phyloP scores from a whole-genome alignment of 352 stramenopile species.

The Thraustochytrium sp. region DNA sequence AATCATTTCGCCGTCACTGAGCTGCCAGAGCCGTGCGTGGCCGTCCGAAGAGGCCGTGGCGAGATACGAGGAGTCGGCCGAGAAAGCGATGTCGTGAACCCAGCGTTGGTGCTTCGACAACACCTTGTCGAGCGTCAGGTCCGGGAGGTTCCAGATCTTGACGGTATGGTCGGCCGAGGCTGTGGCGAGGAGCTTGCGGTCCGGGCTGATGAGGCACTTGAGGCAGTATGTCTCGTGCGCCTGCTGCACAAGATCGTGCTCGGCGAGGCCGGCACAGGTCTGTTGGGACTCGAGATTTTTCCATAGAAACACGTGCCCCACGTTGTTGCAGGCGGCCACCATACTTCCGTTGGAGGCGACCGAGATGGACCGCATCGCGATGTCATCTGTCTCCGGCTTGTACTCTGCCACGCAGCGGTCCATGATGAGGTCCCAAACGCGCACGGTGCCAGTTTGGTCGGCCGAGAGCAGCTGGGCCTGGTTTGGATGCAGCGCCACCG shows the following conservation, averaged over 20 bases:
- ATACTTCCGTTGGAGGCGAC: constrained; percentile 82
- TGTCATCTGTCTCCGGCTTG: constrained; percentile 63
- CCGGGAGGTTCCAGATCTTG: constrained; percentile 70
- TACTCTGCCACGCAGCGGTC: constrained; percentile 65
- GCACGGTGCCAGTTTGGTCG: constrained; percentile 86
- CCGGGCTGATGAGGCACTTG: constrained; percentile 73
- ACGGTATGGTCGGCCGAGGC: constrained; percentile 82
- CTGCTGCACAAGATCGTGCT: constrained; percentile 52
- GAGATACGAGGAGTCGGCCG: constrained; percentile 92
- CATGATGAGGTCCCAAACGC: constrained; percentile 78
- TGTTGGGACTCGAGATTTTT: constrained; percentile 50
- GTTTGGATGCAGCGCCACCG: constrained; percentile 89
- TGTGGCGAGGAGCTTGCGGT: constrained; percentile 75
- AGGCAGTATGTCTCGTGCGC: constrained; percentile 84
- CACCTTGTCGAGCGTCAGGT: constrained; percentile 51
- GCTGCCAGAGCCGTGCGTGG: constrained; percentile 91
- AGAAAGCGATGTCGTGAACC: constrained; percentile 98
- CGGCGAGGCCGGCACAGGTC: neutral
- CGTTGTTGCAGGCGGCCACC: constrained; percentile 85
- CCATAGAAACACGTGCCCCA: constrained; percentile 90
- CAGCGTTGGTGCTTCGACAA: constrained; percentile 78
- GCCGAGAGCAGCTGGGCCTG: constrained; percentile 75
- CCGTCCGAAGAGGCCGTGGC: constrained; percentile 93
- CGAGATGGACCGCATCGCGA: constrained; percentile 80
- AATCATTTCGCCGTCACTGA: constrained; percentile 76